Conservation (phyloP, 495 filamentous ascomycete genomes). For the Xylona heveae region DNA sequence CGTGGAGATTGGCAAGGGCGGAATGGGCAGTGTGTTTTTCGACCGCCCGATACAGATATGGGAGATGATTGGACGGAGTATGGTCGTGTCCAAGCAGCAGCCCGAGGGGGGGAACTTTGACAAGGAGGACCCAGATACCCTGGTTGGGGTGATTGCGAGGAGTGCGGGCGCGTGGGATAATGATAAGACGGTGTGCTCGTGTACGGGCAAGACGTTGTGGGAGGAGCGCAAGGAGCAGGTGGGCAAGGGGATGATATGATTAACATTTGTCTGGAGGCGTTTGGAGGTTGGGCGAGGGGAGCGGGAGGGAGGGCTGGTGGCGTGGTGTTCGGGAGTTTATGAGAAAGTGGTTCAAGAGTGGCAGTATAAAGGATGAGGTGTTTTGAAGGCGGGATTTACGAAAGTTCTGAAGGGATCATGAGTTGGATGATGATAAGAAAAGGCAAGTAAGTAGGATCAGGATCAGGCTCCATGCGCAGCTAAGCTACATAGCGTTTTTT, state of each 20-base stretch:
- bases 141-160: slow-evolving; percentile 82
- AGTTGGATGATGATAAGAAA: no score
- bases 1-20: slow-evolving; percentile 43
- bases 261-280: no score
- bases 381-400: no score
- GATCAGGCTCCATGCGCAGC: no score
- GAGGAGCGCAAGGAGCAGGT: slow-evolving; percentile 85
- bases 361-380: no score
- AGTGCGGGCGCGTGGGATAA: slow-evolving; percentile 97
- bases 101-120: slow-evolving; percentile 26
- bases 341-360: no score
- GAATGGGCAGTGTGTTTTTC: slow-evolving; percentile 55
- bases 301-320: no score
- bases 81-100: slow-evolving; percentile 51
- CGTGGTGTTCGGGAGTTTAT: no score
- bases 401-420: no score
- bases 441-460: no score
- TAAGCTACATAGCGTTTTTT: no score
- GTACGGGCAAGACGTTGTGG: slow-evolving; percentile 95
- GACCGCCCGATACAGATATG: slow-evolving; percentile 69
- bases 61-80: slow-evolving; percentile 84
- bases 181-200: slow-evolving; percentile 87
- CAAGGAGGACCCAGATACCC: slow-evolving; percentile 54
- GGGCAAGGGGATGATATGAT: slow-evolving; percentile 61
- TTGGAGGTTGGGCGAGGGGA: no score